Evolutionary conservation across 331 rosid genomes (phyloP).

Genomic region (Phaseolus coccineus): DNA sequence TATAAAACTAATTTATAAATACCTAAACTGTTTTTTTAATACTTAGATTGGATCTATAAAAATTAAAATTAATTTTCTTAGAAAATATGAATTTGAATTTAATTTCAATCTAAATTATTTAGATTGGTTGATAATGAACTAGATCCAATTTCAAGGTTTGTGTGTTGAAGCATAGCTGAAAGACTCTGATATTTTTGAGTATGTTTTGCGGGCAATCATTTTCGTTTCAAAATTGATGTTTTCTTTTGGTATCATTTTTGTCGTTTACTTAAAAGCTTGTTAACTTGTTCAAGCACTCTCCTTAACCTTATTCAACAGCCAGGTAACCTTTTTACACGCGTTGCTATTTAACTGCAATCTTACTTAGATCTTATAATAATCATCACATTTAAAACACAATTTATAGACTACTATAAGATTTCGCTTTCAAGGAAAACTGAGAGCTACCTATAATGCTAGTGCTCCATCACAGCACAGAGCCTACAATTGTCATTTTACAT

Average conservation of each 20-base stretch:
- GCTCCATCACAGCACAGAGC: background rate
- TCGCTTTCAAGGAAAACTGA: background rate
- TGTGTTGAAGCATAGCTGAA: no score
- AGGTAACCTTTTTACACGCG: background rate
- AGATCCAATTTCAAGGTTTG: no score
- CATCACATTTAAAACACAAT: background rate
- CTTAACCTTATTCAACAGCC: background rate
- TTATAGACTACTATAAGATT: background rate
- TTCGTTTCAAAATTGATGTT: background rate
- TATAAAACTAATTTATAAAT: no score
- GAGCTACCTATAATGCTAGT: background rate
- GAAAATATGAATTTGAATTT: no score
- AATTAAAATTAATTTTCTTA: no score
- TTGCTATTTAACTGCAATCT: background rate
- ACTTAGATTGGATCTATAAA: no score
- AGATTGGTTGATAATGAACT: no score
- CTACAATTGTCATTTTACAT: background rate
- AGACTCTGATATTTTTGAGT: background rate
- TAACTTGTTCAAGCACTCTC: background rate
- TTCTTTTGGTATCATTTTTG: slow-evolving; percentile 12
- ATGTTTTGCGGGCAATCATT: slow-evolving; percentile 5
- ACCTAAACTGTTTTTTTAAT: no score
- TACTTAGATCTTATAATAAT: background rate
- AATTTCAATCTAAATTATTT: no score
- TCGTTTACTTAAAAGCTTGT: background rate